Evolutionary conservation across 139 green algal genomes (phyloP).

Genomic region (Chlorella vulgaris): DNA sequence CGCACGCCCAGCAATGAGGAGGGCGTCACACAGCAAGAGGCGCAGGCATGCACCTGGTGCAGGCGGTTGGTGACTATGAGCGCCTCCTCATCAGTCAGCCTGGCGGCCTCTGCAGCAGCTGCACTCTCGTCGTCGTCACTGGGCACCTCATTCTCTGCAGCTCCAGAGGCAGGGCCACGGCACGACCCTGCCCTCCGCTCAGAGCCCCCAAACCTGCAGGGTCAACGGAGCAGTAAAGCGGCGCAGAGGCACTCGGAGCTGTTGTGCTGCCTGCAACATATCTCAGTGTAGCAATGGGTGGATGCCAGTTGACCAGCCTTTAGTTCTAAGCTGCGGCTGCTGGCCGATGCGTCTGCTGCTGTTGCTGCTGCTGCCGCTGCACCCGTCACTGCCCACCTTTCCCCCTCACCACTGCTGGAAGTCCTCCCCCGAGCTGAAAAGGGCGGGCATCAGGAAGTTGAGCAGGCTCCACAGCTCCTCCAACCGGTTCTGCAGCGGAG

Average conservation of each 20-base stretch:
- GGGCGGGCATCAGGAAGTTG: slow-evolving; percentile 91
- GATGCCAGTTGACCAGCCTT: no score
- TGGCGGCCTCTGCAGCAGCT: neutral
- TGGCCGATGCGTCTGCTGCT: no score
- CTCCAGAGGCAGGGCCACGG: neutral
- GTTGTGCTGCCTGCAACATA: no score
- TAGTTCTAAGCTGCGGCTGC: no score
- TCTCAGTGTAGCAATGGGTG: no score
- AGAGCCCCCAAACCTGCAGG: slow-evolving; percentile 39
- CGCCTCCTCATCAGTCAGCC: slow-evolving; percentile 87
- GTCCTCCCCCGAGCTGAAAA: slow-evolving; percentile 81
- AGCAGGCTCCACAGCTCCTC: slow-evolving; percentile 93
- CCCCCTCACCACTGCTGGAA: slow-evolving; percentile 75
- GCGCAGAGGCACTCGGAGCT: no score
- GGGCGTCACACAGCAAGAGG: no score
- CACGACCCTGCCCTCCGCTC: neutral
- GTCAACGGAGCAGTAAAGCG: neutral
- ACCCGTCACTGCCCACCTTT: no score
- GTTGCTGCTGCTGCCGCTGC: no score
- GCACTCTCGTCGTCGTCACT: slow-evolving; percentile 32
- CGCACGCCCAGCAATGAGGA: no score
- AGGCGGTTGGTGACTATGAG: slow-evolving; percentile 89
- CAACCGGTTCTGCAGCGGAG: slow-evolving; percentile 74
- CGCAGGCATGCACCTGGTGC: slow-evolving; percentile 60
- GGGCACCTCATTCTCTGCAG: neutral